These are phyloP conservation scores for Gracilaria caudata DNA, from an alignment of 23 red algal species.

Conservation along the genomic window DNA sequence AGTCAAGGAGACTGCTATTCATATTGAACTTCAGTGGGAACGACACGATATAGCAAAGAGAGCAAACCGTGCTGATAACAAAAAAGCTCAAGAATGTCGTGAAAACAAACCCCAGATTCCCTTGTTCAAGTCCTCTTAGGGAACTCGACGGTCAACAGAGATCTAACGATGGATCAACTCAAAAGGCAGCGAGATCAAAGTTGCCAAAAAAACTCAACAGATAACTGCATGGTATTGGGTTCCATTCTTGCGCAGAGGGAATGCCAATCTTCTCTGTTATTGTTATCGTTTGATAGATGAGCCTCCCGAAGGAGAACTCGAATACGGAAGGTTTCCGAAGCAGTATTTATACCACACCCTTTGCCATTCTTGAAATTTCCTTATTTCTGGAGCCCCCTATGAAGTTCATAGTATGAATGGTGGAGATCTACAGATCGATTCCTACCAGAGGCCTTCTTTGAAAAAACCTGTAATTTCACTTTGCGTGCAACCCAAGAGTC, in stretches of 20 bases:
- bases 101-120: too few relatives aligned
- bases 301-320: slow-evolving; percentile 68
- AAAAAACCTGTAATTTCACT: too few relatives aligned
- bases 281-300: slow-evolving; percentile 83
- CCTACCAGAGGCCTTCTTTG: not conserved
- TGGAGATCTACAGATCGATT: slow-evolving; percentile 10
- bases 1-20: not conserved
- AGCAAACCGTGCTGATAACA: too few relatives aligned
- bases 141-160: too few relatives aligned
- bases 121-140: too few relatives aligned
- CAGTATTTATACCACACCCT: slow-evolving; percentile 42
- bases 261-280: slow-evolving; percentile 87
- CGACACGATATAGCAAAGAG: too few relatives aligned
- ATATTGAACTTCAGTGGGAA: too few relatives aligned
- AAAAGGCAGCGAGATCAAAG: too few relatives aligned
- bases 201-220: slow-evolving; percentile 62
- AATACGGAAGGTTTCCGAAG: not conserved
- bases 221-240: slow-evolving; percentile 82
- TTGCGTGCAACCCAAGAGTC: too few relatives aligned
- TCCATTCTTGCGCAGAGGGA: slow-evolving; percentile 86
- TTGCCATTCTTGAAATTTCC: not conserved
- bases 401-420: too few relatives aligned
- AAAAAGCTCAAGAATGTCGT: too few relatives aligned
- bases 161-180: too few relatives aligned
- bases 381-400: not conserved